Evolutionary conservation across 2,329 filamentous ascomycete species (phyloP), one percentile per base, ranked within the genome.

Genomic region (Colletotrichum higginsianum): DNA sequence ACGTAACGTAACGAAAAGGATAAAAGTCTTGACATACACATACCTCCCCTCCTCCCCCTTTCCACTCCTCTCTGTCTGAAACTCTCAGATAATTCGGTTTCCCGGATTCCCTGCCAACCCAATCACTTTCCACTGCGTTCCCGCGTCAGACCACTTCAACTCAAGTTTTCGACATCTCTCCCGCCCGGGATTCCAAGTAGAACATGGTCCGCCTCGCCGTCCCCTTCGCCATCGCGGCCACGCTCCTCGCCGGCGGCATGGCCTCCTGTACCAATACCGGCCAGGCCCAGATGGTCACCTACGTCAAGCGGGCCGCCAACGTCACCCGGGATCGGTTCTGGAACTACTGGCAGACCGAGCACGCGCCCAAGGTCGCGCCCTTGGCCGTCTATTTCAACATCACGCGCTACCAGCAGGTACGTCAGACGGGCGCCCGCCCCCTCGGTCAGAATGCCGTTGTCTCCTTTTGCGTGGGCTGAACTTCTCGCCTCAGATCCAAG

Each of bases 191-290:
- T 67, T 11, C 16, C 12, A 21, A 13, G 18, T 64, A 57, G 11
- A 26, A 8, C 30, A 73, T 73, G 67, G 62, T 62, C 42, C 71
- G 62, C 44, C 21, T 67, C 47, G 30, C 62, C 47, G 30, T 62
- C 21, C 49, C 68, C 18, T 47, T 71, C 40, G 35, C 61, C 15
- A 53, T 57, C 52, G 18, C 35, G 4, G 52, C 71, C 11, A 60
- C 53, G 13, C 67, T 73, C 9, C 23, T 66, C 46, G 46, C 16
- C 12, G 52, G 52, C 56, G 44, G 52, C 16, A 13, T 57, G 57
- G 53, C 57, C 7, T 18, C 47, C 80, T 87, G 60, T 81, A 58
- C 86, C 84, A 76, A 73, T 26, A 78, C 77, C 0, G 76, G 77
- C 1, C 65, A 76, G 3, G 40, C 70, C 0, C 78, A 79, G 69